These are phyloP conservation scores for Sporothrix brasiliensis DNA, from an alignment of 2,329 filamentous ascomycete species.

Conservation along the genomic window DNA sequence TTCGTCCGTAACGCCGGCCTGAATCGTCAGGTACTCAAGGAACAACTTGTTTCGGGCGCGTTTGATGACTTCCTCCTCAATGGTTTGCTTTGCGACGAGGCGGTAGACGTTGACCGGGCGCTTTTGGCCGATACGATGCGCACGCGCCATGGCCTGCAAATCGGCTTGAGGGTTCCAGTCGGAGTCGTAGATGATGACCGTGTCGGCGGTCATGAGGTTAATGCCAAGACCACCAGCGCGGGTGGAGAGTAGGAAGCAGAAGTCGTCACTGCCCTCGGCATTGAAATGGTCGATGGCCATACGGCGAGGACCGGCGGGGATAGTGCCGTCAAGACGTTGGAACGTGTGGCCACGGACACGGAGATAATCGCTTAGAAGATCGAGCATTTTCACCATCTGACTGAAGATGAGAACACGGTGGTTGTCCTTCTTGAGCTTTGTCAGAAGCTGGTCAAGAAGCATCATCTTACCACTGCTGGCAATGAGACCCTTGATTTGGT, in stretches of 20 bases:
- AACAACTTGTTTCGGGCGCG: conserved; percentile 96
- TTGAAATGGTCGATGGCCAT: conserved; percentile 99
- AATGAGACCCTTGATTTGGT: conserved; percentile 88
- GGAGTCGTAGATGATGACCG: conserved; percentile 95
- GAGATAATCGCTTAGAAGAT: conserved; percentile 93
- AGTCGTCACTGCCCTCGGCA: conserved; percentile 91
- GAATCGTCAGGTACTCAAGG: conserved; percentile 95
- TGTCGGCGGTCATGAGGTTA: conserved; percentile 98
- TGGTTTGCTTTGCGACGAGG: conserved; percentile 95
- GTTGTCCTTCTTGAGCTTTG: conserved; percentile 88
- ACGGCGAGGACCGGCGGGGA: conserved; percentile 81
- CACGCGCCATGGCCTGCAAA: conserved; percentile 96
- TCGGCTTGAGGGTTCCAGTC: conserved; percentile 99
- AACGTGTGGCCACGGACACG: conserved; percentile 92
- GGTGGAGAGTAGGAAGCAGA: conserved; percentile 93
- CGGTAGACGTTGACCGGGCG: conserved; percentile 95
- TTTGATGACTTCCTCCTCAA: conserved; percentile 96
- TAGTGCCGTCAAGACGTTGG: conserved; percentile 92
- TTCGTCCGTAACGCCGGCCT: conserved; percentile 94
- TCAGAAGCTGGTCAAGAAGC: conserved; percentile 91
- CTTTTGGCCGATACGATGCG: conserved; percentile 96
- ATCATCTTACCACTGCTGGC: conserved; percentile 99
- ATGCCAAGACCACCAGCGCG: conserved; percentile 97
- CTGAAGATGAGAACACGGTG: conserved; percentile 98
- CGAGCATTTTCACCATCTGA: conserved; percentile 99